Percentiles rank a stretch among this genome's conserved stretches.
phyloP scores from a whole-genome alignment of 179 eudicot genomes.

The Silene noctiflora region DNA sequence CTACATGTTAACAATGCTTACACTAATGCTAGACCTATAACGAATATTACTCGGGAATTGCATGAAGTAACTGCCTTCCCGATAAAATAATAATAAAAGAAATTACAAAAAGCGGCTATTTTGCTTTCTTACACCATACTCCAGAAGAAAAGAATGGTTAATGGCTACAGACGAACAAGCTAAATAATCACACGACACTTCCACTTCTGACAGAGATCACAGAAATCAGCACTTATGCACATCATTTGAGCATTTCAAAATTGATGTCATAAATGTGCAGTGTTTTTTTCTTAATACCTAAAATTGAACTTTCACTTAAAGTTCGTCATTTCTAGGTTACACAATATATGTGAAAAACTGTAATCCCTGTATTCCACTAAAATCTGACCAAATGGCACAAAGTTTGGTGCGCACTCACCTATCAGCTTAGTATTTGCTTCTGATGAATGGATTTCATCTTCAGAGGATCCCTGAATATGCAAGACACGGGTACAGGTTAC shows the following conservation, averaged over 20 bases:
- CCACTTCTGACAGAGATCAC: background rate
- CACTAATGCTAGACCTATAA: background rate
- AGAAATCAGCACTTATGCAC: background rate
- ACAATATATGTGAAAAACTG: background rate
- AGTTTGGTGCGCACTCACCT: conserved; percentile 23
- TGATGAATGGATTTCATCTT: conserved; percentile 28
- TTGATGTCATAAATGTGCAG: background rate
- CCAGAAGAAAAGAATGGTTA: background rate
- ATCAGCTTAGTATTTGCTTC: conserved; percentile 30
- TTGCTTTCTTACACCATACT: background rate
- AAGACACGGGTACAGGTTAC: conserved; percentile 5
- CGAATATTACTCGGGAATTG: background rate
- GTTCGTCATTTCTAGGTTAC: background rate
- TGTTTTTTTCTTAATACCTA: background rate
- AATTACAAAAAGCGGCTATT: no score
- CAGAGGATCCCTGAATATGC: conserved; percentile 34
- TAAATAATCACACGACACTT: background rate
- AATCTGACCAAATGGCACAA: conserved; percentile 1
- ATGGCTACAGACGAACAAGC: background rate
- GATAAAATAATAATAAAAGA: no score
- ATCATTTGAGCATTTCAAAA: conserved; percentile 10
- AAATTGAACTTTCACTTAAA: conserved; percentile 3
- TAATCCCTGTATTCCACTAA: background rate
- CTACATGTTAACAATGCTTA: background rate
- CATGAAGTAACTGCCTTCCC: background rate